These are phyloP conservation scores for Carallia pectinifolia DNA, from an alignment of 345 rosid species.

Conservation along the genomic window DNA sequence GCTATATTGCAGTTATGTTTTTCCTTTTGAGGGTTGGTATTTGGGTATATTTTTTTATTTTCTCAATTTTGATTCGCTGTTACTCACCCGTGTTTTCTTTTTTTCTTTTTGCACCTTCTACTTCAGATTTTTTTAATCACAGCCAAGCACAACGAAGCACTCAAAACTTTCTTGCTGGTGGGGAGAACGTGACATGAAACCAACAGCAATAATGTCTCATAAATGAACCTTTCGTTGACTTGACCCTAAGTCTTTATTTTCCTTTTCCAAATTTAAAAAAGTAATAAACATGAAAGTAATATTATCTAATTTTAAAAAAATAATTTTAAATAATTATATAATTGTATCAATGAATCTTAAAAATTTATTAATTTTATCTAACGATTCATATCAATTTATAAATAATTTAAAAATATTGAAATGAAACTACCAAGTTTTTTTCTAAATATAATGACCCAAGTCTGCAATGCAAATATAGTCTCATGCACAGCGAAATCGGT, in stretches of 20 bases:
- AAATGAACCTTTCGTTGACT: slow-evolving; percentile 28
- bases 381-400: too few species aligned
- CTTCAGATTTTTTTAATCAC: neutral
- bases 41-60: neutral
- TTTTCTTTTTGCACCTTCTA: neutral
- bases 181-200: slow-evolving; percentile 55
- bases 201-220: slow-evolving; percentile 49
- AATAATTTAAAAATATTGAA: too few species aligned
- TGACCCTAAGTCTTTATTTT: neutral
- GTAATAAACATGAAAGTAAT: too few species aligned
- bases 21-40: too few species aligned
- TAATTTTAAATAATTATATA: too few species aligned
- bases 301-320: too few species aligned
- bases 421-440: too few species aligned
- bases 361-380: too few species aligned
- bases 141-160: neutral
- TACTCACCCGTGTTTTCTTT: neutral
- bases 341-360: too few species aligned
- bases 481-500: neutral
- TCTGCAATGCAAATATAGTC: neutral
- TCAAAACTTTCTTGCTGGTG: neutral
- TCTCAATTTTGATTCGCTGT: neutral
- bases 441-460: neutral
- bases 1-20: too few species aligned
- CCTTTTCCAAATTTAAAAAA: too few species aligned